Conservation (phyloP, 805 yeast genomes). For the Cyberlindnera galapagoensis region DNA sequence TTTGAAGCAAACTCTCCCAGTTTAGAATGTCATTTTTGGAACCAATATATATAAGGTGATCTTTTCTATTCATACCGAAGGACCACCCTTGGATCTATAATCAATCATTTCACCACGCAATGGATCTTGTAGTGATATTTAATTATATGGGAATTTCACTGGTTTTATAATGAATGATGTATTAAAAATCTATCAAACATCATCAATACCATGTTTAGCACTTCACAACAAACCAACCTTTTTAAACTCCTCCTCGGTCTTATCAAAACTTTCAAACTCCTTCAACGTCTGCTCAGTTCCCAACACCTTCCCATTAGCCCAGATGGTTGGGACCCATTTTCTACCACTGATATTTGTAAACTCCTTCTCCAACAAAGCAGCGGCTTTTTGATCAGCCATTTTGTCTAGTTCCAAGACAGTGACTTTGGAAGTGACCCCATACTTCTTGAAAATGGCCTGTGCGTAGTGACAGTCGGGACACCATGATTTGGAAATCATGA, state of each 20-base stretch:
- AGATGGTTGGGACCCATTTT: conserved; percentile 67
- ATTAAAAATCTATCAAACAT: conserved; percentile 2
- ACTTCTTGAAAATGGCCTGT: conserved; percentile 45
- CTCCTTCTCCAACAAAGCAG: conserved; percentile 45
- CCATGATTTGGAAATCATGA: conserved; percentile 67
- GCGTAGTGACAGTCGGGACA: conserved; percentile 75
- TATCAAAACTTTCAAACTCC: conserved; percentile 18
- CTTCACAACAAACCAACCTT: conserved; percentile 17
- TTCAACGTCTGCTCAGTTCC: conserved; percentile 51
- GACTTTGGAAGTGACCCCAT: conserved; percentile 43
- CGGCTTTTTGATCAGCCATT: conserved; percentile 38
- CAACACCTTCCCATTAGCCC: conserved; percentile 49
- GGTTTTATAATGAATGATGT: background rate
- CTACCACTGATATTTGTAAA: conserved; percentile 52
- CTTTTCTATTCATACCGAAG: too few relatives aligned
- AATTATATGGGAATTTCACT: background rate
- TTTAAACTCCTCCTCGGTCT: conserved; percentile 19
- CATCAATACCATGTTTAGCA: too few relatives aligned
- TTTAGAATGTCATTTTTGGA: too few relatives aligned
- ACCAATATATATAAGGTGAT: too few relatives aligned
- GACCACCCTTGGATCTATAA: too few relatives aligned
- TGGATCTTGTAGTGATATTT: background rate
- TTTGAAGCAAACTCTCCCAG: too few relatives aligned
- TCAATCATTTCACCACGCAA: too few relatives aligned
- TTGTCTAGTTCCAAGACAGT: conserved; percentile 58